Conservation (phyloP, 106 monocot genomes). For the Dendrobium catenatum region DNA sequence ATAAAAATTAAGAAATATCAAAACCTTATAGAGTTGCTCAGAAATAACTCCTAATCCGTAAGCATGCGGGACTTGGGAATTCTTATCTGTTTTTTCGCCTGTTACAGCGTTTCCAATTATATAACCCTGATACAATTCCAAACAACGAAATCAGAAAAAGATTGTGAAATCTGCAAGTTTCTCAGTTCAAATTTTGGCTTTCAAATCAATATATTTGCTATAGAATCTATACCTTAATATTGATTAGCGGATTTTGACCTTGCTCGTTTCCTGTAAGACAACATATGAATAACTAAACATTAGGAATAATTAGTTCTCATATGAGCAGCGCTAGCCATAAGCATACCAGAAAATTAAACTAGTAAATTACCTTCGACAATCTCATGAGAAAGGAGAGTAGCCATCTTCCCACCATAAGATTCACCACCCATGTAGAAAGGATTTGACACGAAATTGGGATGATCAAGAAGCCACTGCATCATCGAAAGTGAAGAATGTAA, state of each 20-base stretch:
- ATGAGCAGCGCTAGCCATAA: background rate
- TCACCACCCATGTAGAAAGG: constrained; percentile 67
- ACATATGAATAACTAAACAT: no score
- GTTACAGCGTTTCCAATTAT: constrained; percentile 28
- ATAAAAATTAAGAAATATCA: background rate
- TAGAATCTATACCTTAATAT: background rate
- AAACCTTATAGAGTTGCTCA: constrained; percentile 28
- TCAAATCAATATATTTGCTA: background rate
- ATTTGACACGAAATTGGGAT: constrained; percentile 46
- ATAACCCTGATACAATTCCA: constrained; percentile 2
- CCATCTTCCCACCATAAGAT: constrained; percentile 51
- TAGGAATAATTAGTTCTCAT: background rate
- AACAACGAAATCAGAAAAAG: background rate
- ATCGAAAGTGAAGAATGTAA: background rate
- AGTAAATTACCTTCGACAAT: constrained; percentile 3
- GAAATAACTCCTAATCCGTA: constrained; percentile 39
- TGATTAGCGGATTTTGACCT: background rate
- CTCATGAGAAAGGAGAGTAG: constrained; percentile 13
- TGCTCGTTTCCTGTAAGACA: background rate
- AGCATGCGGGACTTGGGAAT: background rate
- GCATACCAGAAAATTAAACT: background rate
- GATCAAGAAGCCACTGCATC: constrained; percentile 46
- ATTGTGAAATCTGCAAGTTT: background rate
- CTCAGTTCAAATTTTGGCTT: background rate
- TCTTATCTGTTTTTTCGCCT: constrained; percentile 9